Conservation (phyloP, 2,329 filamentous ascomycete species). For the Colletotrichum costaricense region DNA sequence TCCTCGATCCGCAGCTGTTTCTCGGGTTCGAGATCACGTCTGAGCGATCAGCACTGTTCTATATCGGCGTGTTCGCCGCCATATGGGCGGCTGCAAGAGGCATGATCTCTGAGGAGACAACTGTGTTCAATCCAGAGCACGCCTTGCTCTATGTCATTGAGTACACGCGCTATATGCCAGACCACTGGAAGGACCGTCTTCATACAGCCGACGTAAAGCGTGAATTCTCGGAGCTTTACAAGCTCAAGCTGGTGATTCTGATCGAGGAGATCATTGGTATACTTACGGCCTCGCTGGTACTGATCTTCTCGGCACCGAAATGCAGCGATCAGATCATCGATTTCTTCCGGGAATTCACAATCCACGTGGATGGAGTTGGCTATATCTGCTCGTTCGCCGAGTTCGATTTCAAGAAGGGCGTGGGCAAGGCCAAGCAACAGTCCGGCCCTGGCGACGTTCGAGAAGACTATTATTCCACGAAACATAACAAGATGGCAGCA, state of each 20-base stretch:
- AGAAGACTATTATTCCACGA: constrained; percentile 93
- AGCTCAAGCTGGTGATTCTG: constrained; percentile 92
- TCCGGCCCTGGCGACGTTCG: constrained; percentile 70
- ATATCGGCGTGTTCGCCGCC: constrained; percentile 83
- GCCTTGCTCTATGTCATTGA: constrained; percentile 90
- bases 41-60: constrained; percentile 91
- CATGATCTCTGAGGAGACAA: constrained; percentile 86
- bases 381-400: constrained; percentile 98
- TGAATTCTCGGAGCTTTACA: constrained; percentile 91
- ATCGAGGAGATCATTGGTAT: constrained; percentile 93
- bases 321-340: constrained; percentile 95
- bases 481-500: constrained; percentile 98
- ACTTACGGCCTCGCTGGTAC: constrained; percentile 88
- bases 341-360: constrained; percentile 97
- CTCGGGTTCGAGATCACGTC: constrained; percentile 91
- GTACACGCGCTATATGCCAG: constrained; percentile 91
- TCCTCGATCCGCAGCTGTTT: constrained; percentile 93
- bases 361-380: constrained; percentile 95
- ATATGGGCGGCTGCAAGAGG: constrained; percentile 88
- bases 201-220: constrained; percentile 93
- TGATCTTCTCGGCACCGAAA: constrained; percentile 86
- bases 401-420: constrained; percentile 93
- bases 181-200: constrained; percentile 88
- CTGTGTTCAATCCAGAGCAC: constrained; percentile 92
- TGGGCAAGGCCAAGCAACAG: constrained; percentile 56